These are phyloP conservation scores for Candida odintsovae DNA, from an alignment of 805 yeast species.

Conservation along the genomic window DNA sequence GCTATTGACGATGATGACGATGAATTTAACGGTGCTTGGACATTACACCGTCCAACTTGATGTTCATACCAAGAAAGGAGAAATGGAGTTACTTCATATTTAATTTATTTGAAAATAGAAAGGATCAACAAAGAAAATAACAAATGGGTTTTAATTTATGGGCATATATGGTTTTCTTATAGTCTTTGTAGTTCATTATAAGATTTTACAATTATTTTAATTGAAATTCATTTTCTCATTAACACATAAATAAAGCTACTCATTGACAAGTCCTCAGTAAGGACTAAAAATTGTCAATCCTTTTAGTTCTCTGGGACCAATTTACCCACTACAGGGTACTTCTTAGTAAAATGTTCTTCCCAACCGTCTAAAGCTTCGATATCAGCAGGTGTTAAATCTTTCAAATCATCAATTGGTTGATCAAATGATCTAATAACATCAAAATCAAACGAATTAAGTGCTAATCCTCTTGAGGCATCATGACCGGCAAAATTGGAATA, in stretches of 20 bases:
- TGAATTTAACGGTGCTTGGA: background rate
- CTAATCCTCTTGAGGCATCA: constrained; percentile 92
- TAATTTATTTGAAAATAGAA: too few relatives aligned
- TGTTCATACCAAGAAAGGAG: background rate
- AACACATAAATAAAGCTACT: background rate
- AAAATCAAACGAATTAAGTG: constrained; percentile 77
- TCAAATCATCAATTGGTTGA: constrained; percentile 70
- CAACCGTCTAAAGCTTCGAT: constrained; percentile 69
- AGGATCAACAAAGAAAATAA: too few relatives aligned
- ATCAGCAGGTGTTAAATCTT: constrained; percentile 57
- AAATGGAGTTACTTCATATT: background rate
- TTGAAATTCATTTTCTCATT: background rate
- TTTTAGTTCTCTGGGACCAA: constrained; percentile 38
- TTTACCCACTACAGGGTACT: constrained; percentile 78
- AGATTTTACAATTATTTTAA: too few relatives aligned
- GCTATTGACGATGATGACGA: background rate
- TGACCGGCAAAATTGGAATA: constrained; percentile 93
- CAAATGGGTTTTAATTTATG: background rate
- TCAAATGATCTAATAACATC: constrained; percentile 61
- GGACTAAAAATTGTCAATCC: background rate
- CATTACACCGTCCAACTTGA: background rate
- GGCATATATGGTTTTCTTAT: background rate
- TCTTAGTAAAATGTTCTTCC: constrained; percentile 76
- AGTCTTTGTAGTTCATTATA: background rate
- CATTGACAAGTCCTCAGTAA: too few relatives aligned